Evolutionary conservation across 495 filamentous ascomycete species (phyloP).

Genomic region (Lichenothelia convexa): DNA sequence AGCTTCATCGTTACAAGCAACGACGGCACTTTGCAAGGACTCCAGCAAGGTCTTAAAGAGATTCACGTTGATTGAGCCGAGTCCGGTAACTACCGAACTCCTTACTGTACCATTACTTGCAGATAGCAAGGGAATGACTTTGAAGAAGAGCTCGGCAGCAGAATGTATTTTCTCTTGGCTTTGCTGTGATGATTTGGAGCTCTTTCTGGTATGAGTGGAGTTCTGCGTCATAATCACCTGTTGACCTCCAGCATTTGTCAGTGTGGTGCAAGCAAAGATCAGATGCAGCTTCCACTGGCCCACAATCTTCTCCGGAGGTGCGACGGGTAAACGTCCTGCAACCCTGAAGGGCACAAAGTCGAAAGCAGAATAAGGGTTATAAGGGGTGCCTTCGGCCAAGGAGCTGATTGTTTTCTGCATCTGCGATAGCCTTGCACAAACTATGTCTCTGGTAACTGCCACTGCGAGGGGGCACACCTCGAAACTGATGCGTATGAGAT

Average conservation of each 20-base stretch:
- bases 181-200: conserved; percentile 51
- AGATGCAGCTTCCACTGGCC: conserved; percentile 99
- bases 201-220: conserved; percentile 66
- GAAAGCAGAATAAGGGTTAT: conserved; percentile 36
- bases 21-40: conserved; percentile 68
- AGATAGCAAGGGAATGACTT: conserved; percentile 71
- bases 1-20: conserved; percentile 69
- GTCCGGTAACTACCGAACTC: conserved; percentile 75
- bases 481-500: conserved; percentile 76
- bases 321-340: conserved; percentile 37
- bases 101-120: conserved; percentile 58
- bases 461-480: conserved; percentile 83
- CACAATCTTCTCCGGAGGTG: conserved; percentile 70
- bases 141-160: conserved; percentile 72
- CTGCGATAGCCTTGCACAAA: conserved; percentile 78
- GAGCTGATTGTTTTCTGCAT: conserved; percentile 71
- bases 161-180: conserved; percentile 71
- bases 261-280: conserved; percentile 88
- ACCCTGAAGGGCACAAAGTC: conserved; percentile 28
- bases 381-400: conserved; percentile 54
- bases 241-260: conserved; percentile 58
- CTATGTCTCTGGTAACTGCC: conserved; percentile 71
- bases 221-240: conserved; percentile 35
- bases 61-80: conserved; percentile 88
- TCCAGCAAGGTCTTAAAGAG: conserved; percentile 89